These are phyloP conservation scores for Phaeophleospora eucalypticola DNA, from an alignment of 2,329 filamentous ascomycete species.

Conservation along the genomic window DNA sequence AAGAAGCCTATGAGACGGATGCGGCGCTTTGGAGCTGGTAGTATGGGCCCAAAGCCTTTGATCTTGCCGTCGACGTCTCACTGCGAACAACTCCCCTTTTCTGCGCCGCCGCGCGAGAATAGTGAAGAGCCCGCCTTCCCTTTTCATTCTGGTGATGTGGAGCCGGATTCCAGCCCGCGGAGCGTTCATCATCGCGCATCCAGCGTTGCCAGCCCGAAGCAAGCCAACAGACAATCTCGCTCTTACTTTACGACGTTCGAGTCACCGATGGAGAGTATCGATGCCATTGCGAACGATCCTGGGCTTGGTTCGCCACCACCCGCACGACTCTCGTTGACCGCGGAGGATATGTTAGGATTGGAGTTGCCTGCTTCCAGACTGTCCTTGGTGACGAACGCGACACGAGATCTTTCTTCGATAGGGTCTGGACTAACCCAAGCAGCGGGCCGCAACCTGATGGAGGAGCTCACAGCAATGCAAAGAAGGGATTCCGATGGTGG, in stretches of 20 bases:
- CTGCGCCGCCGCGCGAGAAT: conserved; percentile 27
- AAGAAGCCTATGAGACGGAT: conserved; percentile 29
- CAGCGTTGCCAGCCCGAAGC: neutral
- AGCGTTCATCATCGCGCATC: conserved; percentile 1
- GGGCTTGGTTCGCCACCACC: neutral
- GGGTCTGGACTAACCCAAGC: conserved; percentile 17
- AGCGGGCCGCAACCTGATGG: conserved; percentile 32
- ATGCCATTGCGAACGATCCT: too few relatives aligned
- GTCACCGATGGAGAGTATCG: neutral
- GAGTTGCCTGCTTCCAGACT: too few relatives aligned
- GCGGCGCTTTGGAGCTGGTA: conserved; percentile 35
- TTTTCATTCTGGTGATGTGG: neutral
- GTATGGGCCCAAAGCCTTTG: conserved; percentile 31
- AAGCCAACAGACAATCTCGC: neutral
- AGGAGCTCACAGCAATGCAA: conserved; percentile 29
- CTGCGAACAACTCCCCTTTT: conserved; percentile 23
- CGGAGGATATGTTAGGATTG: too few relatives aligned
- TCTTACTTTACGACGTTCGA: neutral
- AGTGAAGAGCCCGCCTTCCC: conserved; percentile 12
- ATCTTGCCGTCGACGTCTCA: conserved; percentile 33
- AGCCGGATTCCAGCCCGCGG: neutral
- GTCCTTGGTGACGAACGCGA: too few relatives aligned
- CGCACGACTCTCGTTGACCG: too few relatives aligned
- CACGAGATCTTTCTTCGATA: conserved; percentile 11
- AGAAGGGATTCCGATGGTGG: neutral